phyloP scores from a whole-genome alignment of 805 yeast genomes.

The Kazachstania kunashirensis region DNA sequence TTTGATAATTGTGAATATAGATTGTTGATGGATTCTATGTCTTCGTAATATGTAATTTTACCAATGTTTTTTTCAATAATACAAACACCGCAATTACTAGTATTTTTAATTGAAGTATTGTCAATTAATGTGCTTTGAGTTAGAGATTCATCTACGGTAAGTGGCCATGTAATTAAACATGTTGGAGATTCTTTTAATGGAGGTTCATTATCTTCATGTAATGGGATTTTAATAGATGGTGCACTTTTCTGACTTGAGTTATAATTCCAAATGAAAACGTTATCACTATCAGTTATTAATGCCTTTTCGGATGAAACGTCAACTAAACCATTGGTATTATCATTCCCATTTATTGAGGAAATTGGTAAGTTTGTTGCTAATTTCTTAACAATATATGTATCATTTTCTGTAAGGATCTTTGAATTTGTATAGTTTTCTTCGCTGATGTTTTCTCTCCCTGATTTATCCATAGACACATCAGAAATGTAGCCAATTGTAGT shows the following conservation, averaged over 20 bases:
- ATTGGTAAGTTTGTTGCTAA: slow-evolving; percentile 16
- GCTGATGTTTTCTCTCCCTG: slow-evolving; percentile 3
- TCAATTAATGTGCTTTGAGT: neutral
- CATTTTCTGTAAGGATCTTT: slow-evolving; percentile 25
- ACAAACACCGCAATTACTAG: slow-evolving; percentile 52
- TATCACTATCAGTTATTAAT: slow-evolving; percentile 38
- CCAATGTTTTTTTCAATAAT: slow-evolving; percentile 55
- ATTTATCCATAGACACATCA: slow-evolving; percentile 2
- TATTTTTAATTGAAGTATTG: neutral
- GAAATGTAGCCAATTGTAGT: no score
- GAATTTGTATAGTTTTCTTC: slow-evolving; percentile 2
- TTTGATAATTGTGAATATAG: slow-evolving; percentile 21
- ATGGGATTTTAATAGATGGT: slow-evolving; percentile 18
- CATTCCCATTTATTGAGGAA: neutral
- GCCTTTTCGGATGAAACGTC: slow-evolving; percentile 34
- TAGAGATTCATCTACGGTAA: slow-evolving; percentile 17
- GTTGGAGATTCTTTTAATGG: slow-evolving; percentile 13
- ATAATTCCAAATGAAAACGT: slow-evolving; percentile 61
- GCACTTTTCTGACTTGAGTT: slow-evolving; percentile 53
- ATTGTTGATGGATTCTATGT: slow-evolving; percentile 40
- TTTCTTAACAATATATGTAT: slow-evolving; percentile 20
- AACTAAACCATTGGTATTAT: slow-evolving; percentile 31
- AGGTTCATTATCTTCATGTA: slow-evolving; percentile 19
- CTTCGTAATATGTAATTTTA: slow-evolving; percentile 56
- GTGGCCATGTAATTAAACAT: slow-evolving; percentile 25